These are phyloP conservation scores for Globisporangium sylvaticum DNA, from an alignment of 352 stramenopile genomes.

Conservation along the genomic window DNA sequence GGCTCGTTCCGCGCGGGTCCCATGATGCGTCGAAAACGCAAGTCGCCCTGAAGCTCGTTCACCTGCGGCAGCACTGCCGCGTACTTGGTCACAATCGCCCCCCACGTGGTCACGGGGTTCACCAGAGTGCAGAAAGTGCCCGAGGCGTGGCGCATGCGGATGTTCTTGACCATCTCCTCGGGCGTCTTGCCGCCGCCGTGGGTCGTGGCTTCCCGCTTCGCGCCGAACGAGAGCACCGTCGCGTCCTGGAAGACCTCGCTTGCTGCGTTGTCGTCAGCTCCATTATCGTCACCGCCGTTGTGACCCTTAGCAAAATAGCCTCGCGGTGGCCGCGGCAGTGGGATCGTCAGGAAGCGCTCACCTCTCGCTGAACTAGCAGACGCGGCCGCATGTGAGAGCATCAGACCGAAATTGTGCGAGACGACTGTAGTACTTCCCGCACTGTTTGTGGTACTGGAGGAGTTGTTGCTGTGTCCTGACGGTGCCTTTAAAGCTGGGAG, in stretches of 20 bases:
- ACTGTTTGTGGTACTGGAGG: too few species aligned
- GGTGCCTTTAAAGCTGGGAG: constrained; percentile 20
- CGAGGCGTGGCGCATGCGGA: constrained; percentile 81
- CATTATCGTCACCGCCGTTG: neutral
- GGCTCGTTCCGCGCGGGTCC: constrained; percentile 37
- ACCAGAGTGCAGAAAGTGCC: constrained; percentile 78
- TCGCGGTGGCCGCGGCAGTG: constrained; percentile 34
- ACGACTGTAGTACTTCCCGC: too few species aligned
- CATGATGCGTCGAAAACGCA: constrained; percentile 58
- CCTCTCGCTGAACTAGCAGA: neutral
- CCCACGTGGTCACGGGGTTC: constrained; percentile 43
- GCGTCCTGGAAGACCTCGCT: constrained; percentile 59
- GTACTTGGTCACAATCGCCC: constrained; percentile 37
- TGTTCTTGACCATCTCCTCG: constrained; percentile 82
- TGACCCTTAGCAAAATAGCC: constrained; percentile 4
- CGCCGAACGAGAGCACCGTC: constrained; percentile 51
- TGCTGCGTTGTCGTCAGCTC: neutral
- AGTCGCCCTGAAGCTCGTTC: constrained; percentile 38
- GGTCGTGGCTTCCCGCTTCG: constrained; percentile 52
- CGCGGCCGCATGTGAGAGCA: constrained; percentile 35
- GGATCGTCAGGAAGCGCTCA: constrained; percentile 35
- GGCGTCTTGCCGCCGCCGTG: constrained; percentile 74
- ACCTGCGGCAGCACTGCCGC: constrained; percentile 35
- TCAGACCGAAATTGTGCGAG: constrained; percentile 50
- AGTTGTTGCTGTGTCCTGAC: too few species aligned